Conservation (phyloP, 352 stramenopile species). For the Phytophthora sansomeana region DNA sequence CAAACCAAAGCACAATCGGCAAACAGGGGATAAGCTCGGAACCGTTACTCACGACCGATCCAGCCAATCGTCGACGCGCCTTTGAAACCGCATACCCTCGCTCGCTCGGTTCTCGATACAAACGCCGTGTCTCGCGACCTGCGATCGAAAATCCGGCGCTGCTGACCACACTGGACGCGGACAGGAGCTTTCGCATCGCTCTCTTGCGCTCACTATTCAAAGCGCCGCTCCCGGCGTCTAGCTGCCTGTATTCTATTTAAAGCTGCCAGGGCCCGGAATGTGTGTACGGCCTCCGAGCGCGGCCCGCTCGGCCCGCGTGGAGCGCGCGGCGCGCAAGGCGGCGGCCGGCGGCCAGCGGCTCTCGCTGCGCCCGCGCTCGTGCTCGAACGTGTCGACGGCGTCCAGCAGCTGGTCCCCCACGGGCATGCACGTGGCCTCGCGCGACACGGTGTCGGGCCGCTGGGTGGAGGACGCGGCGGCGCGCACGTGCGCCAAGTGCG, state of each 20-base stretch:
- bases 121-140: neutral
- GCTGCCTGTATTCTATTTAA: constrained; percentile 23
- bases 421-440: constrained; percentile 39
- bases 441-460: constrained; percentile 71
- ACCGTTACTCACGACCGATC: constrained; percentile 27
- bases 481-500: constrained; percentile 71
- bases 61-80: constrained; percentile 10
- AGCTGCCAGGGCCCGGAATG: constrained; percentile 32
- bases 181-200: neutral
- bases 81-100: neutral
- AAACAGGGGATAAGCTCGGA: constrained; percentile 27
- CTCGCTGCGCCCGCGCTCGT: constrained; percentile 48
- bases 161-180: constrained; percentile 1
- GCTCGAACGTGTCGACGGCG: constrained; percentile 73
- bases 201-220: constrained; percentile 37
- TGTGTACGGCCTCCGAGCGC: constrained; percentile 51
- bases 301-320: constrained; percentile 38
- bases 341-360: constrained; percentile 7
- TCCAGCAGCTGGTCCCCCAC: constrained; percentile 76
- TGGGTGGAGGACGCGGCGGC: constrained; percentile 72
- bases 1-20: constrained; percentile 18
- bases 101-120: neutral
- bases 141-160: constrained; percentile 5
- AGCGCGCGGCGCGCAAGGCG: constrained; percentile 34
- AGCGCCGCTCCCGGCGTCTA: constrained; percentile 4